Evolutionary conservation across 768 basidiomycete species (phyloP).

Genomic region (Termitomyces sp.): DNA sequence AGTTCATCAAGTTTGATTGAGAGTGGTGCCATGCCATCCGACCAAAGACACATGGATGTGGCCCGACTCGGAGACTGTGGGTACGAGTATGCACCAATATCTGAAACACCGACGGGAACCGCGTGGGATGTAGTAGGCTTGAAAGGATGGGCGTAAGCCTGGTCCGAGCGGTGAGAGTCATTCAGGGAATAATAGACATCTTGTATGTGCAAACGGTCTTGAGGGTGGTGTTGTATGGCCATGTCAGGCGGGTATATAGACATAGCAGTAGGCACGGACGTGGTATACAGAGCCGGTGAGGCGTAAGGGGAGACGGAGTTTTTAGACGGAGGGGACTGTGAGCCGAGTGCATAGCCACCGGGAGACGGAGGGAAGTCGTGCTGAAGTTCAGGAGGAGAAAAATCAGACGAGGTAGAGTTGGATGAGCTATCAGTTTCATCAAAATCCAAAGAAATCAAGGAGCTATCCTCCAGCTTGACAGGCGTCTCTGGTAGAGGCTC

Average conservation of each 20-base stretch:
- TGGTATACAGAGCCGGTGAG: conserved; percentile 8
- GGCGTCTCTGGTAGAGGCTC: conserved; percentile 56
- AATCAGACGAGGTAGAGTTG: conserved; percentile 41
- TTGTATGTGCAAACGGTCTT: conserved; percentile 10
- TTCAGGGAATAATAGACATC: conserved; percentile 12
- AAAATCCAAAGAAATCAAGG: conserved; percentile 43
- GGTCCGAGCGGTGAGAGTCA: not conserved
- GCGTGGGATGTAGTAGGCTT: not conserved
- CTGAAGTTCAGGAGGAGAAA: conserved; percentile 42
- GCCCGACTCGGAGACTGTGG: conserved; percentile 25
- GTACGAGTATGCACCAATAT: conserved; percentile 12
- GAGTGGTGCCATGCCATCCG: conserved; percentile 68
- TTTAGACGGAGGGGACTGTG: conserved; percentile 9
- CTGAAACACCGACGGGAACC: conserved; percentile 4
- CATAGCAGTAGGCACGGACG: conserved; percentile 16
- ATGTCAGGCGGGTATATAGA: conserved; percentile 17
- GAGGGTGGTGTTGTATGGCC: conserved; percentile 9
- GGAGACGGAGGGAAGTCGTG: conserved; percentile 47
- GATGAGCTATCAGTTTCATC: conserved; percentile 39
- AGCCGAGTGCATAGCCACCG: conserved; percentile 17
- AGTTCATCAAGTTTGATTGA: conserved; percentile 58
- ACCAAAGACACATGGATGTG: conserved; percentile 49
- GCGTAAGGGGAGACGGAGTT: conserved; percentile 1
- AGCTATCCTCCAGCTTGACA: conserved; percentile 54
- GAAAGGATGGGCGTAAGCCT: conserved; percentile 6